Conservation (phyloP, 169 alveolate species). For the Perkinsus chesapeaki region DNA sequence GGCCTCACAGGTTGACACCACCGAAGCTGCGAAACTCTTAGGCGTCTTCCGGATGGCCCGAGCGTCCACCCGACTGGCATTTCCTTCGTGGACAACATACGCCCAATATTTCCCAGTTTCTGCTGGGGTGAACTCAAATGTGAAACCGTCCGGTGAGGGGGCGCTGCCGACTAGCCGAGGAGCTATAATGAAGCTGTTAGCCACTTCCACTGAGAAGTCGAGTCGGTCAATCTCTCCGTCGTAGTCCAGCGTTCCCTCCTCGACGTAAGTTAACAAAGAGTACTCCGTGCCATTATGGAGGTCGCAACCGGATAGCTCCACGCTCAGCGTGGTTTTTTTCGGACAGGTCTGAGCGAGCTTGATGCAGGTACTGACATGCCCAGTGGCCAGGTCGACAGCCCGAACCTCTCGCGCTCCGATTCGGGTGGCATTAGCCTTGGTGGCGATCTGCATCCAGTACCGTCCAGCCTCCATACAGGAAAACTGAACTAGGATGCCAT, state of each 20-base stretch:
- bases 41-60: not conserved
- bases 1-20: not conserved
- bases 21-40: not conserved
- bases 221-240: constrained; percentile 4
- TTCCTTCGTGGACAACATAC: not conserved
- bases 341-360: not conserved
- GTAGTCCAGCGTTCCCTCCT: constrained; percentile 3
- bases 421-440: not conserved
- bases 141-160: not conserved
- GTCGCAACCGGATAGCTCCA: constrained; percentile 4
- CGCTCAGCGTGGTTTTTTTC: not conserved
- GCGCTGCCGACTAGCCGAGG: not conserved
- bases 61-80: not conserved
- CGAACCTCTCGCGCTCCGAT: not conserved
- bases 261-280: not conserved
- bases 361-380: not conserved
- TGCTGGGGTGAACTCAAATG: not conserved
- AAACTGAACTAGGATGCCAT: not conserved
- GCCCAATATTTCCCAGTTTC: not conserved
- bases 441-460: not conserved
- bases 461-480: not conserved
- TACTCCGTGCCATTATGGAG: not conserved
- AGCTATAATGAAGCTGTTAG: not conserved
- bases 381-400: not conserved
- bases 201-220: not conserved